These are phyloP conservation scores for Lupinus albus DNA, from an alignment of 306 rosid genomes.

Conservation along the genomic window DNA sequence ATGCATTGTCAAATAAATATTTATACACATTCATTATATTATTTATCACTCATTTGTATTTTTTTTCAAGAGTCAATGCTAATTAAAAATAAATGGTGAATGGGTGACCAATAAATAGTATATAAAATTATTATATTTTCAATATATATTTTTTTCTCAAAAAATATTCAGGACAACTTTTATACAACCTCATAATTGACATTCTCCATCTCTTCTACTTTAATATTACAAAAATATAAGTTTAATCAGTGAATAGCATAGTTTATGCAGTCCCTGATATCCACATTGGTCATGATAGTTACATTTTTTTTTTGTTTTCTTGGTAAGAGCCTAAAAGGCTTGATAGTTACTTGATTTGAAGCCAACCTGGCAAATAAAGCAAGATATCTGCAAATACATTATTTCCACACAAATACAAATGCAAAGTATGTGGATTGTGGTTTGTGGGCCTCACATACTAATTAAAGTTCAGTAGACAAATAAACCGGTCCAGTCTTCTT, in stretches of 20 bases:
- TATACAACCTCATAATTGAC: slow-evolving; percentile 23
- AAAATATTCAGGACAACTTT: slow-evolving; percentile 3
- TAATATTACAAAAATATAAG: neutral
- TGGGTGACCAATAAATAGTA: no score
- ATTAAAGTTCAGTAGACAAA: slow-evolving; percentile 33
- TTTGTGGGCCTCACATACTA: slow-evolving; percentile 44
- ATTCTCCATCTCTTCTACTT: slow-evolving; percentile 24
- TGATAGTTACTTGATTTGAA: slow-evolving; percentile 26
- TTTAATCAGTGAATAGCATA: slow-evolving; percentile 32
- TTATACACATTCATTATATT: no score
- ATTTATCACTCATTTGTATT: no score
- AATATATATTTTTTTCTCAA: no score
- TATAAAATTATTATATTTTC: no score
- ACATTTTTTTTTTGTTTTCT: neutral
- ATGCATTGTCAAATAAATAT: no score
- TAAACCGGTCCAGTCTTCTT: slow-evolving; percentile 3
- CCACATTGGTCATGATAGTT: slow-evolving; percentile 19
- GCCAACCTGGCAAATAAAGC: slow-evolving; percentile 36
- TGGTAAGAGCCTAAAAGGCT: neutral
- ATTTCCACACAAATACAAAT: slow-evolving; percentile 21
- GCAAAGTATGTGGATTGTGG: neutral
- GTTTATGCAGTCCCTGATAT: slow-evolving; percentile 34
- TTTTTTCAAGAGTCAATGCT: no score
- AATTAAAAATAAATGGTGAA: no score
- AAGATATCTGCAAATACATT: neutral